A percentile compares a stretch with the other conserved stretches of the same genome.
Evolutionary conservation across 352 stramenopile genomes (phyloP).

Genomic region (Phytopythium litorale): DNA sequence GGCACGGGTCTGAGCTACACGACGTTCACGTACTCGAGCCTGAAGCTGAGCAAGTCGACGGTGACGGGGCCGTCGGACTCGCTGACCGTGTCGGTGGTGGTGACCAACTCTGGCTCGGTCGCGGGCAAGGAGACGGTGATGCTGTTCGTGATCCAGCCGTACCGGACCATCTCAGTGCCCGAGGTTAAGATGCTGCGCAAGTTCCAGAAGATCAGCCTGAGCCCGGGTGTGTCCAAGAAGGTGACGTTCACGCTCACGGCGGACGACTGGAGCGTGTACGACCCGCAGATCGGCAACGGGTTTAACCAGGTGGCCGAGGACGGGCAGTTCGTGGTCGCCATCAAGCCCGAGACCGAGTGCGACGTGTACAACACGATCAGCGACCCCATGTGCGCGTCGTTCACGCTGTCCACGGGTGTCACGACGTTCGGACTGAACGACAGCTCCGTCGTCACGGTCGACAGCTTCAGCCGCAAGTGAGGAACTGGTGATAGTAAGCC

Average conservation of each 20-base stretch:
- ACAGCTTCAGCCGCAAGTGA: slow-evolving; percentile 8
- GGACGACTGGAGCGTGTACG: slow-evolving; percentile 60
- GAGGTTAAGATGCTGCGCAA: slow-evolving; percentile 81
- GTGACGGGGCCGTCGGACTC: slow-evolving; percentile 20
- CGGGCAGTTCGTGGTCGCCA: slow-evolving; percentile 61
- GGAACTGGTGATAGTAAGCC: background rate
- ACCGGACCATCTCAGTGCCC: slow-evolving; percentile 53
- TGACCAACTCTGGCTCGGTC: slow-evolving; percentile 61
- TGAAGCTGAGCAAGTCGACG: slow-evolving; percentile 37
- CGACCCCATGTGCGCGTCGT: slow-evolving; percentile 40
- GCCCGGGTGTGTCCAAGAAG: slow-evolving; percentile 29
- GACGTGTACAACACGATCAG: slow-evolving; percentile 45
- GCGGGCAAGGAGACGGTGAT: slow-evolving; percentile 73
- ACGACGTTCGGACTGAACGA: slow-evolving; percentile 25
- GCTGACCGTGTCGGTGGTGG: slow-evolving; percentile 46
- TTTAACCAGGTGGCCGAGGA: slow-evolving; percentile 63
- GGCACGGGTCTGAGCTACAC: slow-evolving; percentile 70
- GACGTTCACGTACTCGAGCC: slow-evolving; percentile 44
- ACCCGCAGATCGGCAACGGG: slow-evolving; percentile 52
- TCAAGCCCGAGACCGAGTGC: slow-evolving; percentile 74
- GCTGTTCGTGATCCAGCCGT: slow-evolving; percentile 71
- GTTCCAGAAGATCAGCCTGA: slow-evolving; percentile 70
- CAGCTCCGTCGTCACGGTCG: slow-evolving; percentile 6
- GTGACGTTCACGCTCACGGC: slow-evolving; percentile 43
- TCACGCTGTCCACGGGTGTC: slow-evolving; percentile 31